A percentile compares a stretch with the other conserved stretches of the same genome.
These are phyloP conservation scores for Phytophthora cactorum DNA, from an alignment of 352 stramenopile species.

Conservation along the genomic window DNA sequence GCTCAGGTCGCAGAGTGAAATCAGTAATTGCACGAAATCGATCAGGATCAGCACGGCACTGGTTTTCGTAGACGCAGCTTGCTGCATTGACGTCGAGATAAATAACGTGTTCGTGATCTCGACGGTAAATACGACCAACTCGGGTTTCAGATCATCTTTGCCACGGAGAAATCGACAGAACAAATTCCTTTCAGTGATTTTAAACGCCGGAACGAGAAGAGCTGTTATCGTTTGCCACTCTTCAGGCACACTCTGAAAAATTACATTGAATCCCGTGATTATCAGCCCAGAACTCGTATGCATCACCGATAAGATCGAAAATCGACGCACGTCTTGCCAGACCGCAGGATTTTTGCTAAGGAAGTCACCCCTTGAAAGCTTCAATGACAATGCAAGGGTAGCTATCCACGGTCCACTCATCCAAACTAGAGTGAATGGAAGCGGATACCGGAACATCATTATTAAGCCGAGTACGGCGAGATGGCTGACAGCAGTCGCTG, in stretches of 20 bases:
- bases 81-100: slow-evolving; percentile 47
- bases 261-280: slow-evolving; percentile 11
- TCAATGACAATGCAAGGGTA: slow-evolving; percentile 11
- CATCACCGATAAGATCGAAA: slow-evolving; percentile 11
- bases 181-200: slow-evolving; percentile 20
- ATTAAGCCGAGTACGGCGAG: slow-evolving; percentile 5
- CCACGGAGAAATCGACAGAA: slow-evolving; percentile 16
- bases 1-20: slow-evolving; percentile 33
- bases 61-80: slow-evolving; percentile 28
- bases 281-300: slow-evolving; percentile 5
- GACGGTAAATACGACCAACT: slow-evolving; percentile 53
- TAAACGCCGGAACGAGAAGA: slow-evolving; percentile 17
- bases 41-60: slow-evolving; percentile 36
- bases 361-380: slow-evolving; percentile 17
- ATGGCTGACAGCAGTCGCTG: slow-evolving; percentile 4
- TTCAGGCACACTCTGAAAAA: slow-evolving; percentile 11
- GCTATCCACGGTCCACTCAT: slow-evolving; percentile 21
- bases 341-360: slow-evolving; percentile 11
- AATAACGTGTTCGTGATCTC: slow-evolving; percentile 57
- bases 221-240: slow-evolving; percentile 6
- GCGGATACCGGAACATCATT: slow-evolving; percentile 12
- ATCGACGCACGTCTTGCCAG: slow-evolving; percentile 14
- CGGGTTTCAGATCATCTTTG: slow-evolving; percentile 38
- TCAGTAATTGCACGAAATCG: slow-evolving; percentile 36
- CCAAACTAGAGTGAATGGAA: slow-evolving; percentile 26